Evolutionary conservation across 2,329 filamentous ascomycete species (phyloP).

Genomic region (Epichloe amarillans): DNA sequence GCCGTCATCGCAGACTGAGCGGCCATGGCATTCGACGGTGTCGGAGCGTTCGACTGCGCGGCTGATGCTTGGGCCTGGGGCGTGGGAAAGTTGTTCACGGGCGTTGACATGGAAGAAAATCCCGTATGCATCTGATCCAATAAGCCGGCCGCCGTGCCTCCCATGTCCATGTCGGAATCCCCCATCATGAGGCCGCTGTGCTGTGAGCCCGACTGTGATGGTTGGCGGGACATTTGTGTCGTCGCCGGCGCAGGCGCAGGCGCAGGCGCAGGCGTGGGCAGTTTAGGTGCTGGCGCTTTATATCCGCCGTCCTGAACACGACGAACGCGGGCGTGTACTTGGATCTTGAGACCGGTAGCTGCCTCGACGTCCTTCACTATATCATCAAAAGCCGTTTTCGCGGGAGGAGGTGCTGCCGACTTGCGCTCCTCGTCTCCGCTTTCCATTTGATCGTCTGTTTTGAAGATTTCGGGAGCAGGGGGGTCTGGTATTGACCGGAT

Average conservation of each 20-base stretch:
- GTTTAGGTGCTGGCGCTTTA: slow-evolving; percentile 43
- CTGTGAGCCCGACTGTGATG: slow-evolving; percentile 42
- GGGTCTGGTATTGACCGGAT: slow-evolving; percentile 54
- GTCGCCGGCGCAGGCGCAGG: slow-evolving; percentile 9
- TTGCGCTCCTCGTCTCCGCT: slow-evolving; percentile 34
- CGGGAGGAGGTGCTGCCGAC: slow-evolving; percentile 18
- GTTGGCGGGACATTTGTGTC: slow-evolving; percentile 35
- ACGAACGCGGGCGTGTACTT: slow-evolving; percentile 48
- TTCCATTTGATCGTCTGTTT: slow-evolving; percentile 44
- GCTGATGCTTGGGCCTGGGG: slow-evolving; percentile 47
- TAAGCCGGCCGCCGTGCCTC: slow-evolving; percentile 48
- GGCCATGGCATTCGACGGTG: slow-evolving; percentile 32
- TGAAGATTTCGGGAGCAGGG: slow-evolving; percentile 46
- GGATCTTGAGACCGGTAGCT: slow-evolving; percentile 52
- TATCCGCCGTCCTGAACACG: slow-evolving; percentile 69
- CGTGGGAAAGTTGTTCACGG: slow-evolving; percentile 45
- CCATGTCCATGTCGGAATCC: slow-evolving; percentile 52
- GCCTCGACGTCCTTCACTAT: slow-evolving; percentile 64
- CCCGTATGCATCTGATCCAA: slow-evolving; percentile 56
- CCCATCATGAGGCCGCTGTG: slow-evolving; percentile 42
- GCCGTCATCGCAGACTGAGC: not conserved
- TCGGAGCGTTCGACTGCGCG: slow-evolving; percentile 41
- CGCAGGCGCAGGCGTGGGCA: slow-evolving; percentile 12
- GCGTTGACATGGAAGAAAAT: slow-evolving; percentile 46
- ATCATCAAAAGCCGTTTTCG: slow-evolving; percentile 49